Base-by-base conservation (phyloP, 257 asterid genomes). In the Petunia axillaris region DNA sequence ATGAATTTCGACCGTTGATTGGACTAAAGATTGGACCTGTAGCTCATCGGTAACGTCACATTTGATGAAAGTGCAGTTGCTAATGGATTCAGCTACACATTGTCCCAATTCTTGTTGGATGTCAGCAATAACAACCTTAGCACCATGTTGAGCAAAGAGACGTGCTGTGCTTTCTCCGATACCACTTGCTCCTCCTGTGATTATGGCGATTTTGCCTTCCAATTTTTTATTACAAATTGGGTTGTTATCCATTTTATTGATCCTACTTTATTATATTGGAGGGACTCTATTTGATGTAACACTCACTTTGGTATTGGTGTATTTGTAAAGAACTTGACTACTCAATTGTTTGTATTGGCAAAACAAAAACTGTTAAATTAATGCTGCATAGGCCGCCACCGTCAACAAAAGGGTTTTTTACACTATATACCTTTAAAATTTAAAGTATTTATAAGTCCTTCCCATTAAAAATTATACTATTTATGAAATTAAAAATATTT, bases 141-240 rank as follows among this genome's bases (percentile, higher is more conserved):
- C 86, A 3, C 86, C 88, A 8, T 80, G 80, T 6, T 38, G 53
- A 15, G 64, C 86, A 25, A 85, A 85, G 35, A 80, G 82, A 2
- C 71, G 66, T 1, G 88, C 82, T 1, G 86, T 81, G 9, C 79
- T 81, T 53, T 83, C 88, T 2, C 88, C 88, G 2, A 85, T 77
- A 0, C 88, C 88, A 3, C 86, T 80, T 38, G 88, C 88, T 10
- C 86, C 88, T 4, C 86, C 88, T 3, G 86, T 85, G 57, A 85
- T 58, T 7, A 85, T 83, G 8, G 86, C 85, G 5, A 83, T 85
- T 78, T 83, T 85, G 37, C 79, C 81, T 39, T 80, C 15, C 46
- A 85, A 62, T 44, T 79, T 84, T 15, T 14, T 77, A 37, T 7
- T 60, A 39, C 38, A 16, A 68, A 68, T 68, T 46, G 59, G 59